Evolutionary conservation across 805 yeast genomes (phyloP), one percentile per base, ranked within the genome.

Genomic region (Ogataea glucozyma): DNA sequence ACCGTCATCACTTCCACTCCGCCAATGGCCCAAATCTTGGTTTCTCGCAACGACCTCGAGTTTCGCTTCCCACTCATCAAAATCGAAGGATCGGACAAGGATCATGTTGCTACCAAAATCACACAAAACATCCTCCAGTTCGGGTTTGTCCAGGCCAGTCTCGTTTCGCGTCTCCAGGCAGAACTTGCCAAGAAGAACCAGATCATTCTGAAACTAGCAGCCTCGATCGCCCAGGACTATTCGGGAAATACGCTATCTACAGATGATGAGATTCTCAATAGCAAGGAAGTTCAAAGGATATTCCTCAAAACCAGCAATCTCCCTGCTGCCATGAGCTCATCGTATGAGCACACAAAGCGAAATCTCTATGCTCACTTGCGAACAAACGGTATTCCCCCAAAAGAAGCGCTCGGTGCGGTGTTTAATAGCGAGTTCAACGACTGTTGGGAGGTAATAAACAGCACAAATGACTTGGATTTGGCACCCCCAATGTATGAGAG

Each of bases 131-230:
- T 53, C 23, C 34, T 44, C 7, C 46, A 36, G 5, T 41, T 41
- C 19, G 42, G 48, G 20, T 44, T 39, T 26, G 22, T 44, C 14
- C 51, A 51, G 38, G 29, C 54, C 6, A 24, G 13, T 7, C 40
- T 55, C 14, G 23, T 44, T 1, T 7, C 44, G 11, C 37, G 40
- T 19, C 38, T 49, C 7, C 36, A 49, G 2, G 44, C 40, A 6
- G 57, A 55, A 21, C 27, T 55, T 19, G 37, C 40, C 16, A 45
- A 37, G 21, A 55, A 55, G 31, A 53, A 53, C 36, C 55, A 49
- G 39, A 49, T 53, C 31, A 55, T 55, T 5, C 40, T 53, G 13
- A 53, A 53, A 35, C 44, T 55, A 23, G 49, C 57, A 4, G 47
- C 56, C 2, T 44, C 49, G 3, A 50, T 51, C 22, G 52, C 54